phyloP scores from a whole-genome alignment of 2,329 filamentous ascomycete species.

The Exophiala lecanii-corni region DNA sequence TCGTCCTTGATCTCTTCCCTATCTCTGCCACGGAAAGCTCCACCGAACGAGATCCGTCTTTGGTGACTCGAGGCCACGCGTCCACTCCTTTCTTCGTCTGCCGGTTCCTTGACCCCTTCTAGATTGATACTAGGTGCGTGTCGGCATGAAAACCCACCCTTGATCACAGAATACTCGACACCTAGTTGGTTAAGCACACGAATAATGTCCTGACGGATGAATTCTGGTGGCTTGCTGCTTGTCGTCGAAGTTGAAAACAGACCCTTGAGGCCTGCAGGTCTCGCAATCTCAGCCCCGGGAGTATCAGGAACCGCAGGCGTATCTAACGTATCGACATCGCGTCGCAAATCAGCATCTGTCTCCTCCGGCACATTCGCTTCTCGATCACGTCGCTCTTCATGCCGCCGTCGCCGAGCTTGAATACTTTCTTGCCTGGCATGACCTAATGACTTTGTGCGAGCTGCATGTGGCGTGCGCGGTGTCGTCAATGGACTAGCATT shows the following conservation, averaged over 20 bases:
- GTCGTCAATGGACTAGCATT: slow-evolving; percentile 51
- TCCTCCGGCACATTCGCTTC: slow-evolving; percentile 84
- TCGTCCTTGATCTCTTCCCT: slow-evolving; percentile 67
- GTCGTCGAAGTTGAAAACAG: slow-evolving; percentile 97
- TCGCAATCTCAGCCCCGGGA: slow-evolving; percentile 67
- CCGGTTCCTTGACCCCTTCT: slow-evolving; percentile 61
- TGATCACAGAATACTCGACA: slow-evolving; percentile 89
- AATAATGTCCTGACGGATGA: slow-evolving; percentile 86
- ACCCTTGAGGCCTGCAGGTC: slow-evolving; percentile 92
- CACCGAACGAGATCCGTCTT: slow-evolving; percentile 79
- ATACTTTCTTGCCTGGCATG: slow-evolving; percentile 89
- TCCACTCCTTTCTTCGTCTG: slow-evolving; percentile 43
- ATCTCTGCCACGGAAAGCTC: slow-evolving; percentile 57
- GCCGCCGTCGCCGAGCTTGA: slow-evolving; percentile 71
- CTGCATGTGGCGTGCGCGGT: slow-evolving; percentile 55
- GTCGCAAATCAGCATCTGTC: slow-evolving; percentile 72
- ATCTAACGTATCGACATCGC: slow-evolving; percentile 48
- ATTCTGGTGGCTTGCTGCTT: slow-evolving; percentile 78
- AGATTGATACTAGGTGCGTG: slow-evolving; percentile 87
- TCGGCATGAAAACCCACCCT: slow-evolving; percentile 84
- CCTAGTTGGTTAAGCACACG: slow-evolving; percentile 80
- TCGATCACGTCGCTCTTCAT: slow-evolving; percentile 56
- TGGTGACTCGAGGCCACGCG: slow-evolving; percentile 55
- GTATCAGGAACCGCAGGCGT: slow-evolving; percentile 40
- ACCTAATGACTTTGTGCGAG: slow-evolving; percentile 79